These are phyloP conservation scores for Poa pratensis DNA, from an alignment of 176 grass and related monocot genomes.

Conservation along the genomic window DNA sequence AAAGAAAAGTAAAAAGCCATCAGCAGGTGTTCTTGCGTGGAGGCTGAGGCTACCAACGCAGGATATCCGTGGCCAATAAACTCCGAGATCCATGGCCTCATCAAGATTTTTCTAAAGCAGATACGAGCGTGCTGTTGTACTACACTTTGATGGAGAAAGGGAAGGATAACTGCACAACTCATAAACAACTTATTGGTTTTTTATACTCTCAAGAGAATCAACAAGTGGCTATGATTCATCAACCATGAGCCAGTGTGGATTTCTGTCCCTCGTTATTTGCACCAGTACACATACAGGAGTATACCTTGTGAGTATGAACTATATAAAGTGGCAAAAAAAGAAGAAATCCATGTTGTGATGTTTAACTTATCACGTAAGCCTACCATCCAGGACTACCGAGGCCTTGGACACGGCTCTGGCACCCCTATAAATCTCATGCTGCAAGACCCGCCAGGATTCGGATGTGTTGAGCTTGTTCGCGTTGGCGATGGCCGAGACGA, in stretches of 20 bases:
- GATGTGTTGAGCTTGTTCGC: constrained; percentile 63
- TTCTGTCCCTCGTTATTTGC: neutral
- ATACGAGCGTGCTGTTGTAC: neutral
- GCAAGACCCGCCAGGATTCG: constrained; percentile 59
- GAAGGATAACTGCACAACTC: neutral
- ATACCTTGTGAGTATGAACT: neutral
- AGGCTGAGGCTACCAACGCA: neutral
- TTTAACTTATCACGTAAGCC: constrained; percentile 62
- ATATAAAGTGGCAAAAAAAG: neutral
- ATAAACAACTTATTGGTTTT: neutral
- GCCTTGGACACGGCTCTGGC: constrained; percentile 81
- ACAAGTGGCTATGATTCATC: neutral
- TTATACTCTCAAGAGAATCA: constrained; percentile 24
- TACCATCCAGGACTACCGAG: constrained; percentile 65
- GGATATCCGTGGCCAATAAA: neutral
- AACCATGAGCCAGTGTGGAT: neutral
- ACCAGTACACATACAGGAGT: neutral
- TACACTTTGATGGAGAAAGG: neutral
- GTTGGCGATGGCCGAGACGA: constrained; percentile 65
- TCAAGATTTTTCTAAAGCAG: neutral
- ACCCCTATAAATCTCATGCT: constrained; percentile 84
- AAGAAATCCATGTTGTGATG: neutral
- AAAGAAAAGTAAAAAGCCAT: neutral
- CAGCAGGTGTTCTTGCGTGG: neutral
- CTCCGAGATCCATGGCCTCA: neutral